Evolutionary conservation across 805 yeast genomes (phyloP), one percentile per base, ranked within the genome.

Genomic region (Candida stauntonica): DNA sequence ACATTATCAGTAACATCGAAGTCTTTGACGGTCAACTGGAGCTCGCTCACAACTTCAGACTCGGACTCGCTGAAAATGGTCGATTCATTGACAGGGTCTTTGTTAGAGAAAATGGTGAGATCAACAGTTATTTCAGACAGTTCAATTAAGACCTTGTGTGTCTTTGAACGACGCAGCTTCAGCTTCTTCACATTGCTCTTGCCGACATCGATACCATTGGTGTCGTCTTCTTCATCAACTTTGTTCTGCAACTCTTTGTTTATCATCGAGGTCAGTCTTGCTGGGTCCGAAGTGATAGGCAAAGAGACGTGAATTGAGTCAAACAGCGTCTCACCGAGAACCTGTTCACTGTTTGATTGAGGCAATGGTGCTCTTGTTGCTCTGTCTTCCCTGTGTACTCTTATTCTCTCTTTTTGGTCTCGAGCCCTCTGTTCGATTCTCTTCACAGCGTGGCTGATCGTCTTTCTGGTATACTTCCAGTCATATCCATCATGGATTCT

Each of bases 401-500:
- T 44, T 26, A 32, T 29, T 26, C 24, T 14, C 34, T 34, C 42
- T 23, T 38, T 47, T 21, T 45, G 44, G 24, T 50, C 52, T 51
- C 30, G 48, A 3, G 73, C 79, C 29, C 64, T 68, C 6, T 60
- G 64, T 47, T 81, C 87, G 7, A 86, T 73, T 9, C 73, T 62
- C 38, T 72, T 73, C 0, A 89, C 79, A 0, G 86, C 83, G n/a
- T 70, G 73, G 9, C 68, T 64, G 20, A 93, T 80, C 0, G 79
- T 68, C 17, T 67, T 68, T 41, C 95, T 70, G 0, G 98, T 87
- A 30, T 76, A 75, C 39, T 73, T 73, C 94, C 97, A 88, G 51
- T 93, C 98, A 55, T 81, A 93, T 0, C 99, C 99, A 63, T 93
- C 99, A 57, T 74, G 79, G 15, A 91, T 61, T 35, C 68, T 73